phyloP scores from a whole-genome alignment of 352 stramenopile genomes.

The Globisporangium alternatum region DNA sequence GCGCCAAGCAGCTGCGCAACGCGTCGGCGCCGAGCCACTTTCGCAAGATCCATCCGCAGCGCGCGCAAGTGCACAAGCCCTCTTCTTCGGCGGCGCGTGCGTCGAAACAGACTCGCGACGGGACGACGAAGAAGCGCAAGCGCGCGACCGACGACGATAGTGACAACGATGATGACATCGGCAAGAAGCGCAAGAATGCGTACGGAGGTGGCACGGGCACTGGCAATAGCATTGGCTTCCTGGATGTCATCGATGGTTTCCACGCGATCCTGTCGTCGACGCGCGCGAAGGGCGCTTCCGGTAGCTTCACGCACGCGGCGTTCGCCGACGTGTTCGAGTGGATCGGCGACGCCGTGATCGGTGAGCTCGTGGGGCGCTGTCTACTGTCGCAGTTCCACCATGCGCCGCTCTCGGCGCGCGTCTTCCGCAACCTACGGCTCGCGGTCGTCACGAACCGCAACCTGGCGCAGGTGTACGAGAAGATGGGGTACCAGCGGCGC shows the following conservation, averaged over 20 bases:
- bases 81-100: not conserved
- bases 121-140: constrained; percentile 10
- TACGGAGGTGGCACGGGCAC: not conserved
- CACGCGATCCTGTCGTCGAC: constrained; percentile 25
- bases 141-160: constrained; percentile 4
- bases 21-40: constrained; percentile 6
- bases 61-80: not conserved
- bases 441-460: constrained; percentile 72
- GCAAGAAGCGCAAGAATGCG: constrained; percentile 10
- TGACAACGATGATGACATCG: not conserved
- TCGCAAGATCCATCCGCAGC: constrained; percentile 11
- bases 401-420: constrained; percentile 47
- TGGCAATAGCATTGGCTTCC: not conserved
- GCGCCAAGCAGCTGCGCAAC: constrained; percentile 9
- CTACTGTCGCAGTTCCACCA: constrained; percentile 63
- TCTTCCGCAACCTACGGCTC: constrained; percentile 67
- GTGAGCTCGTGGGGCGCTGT: constrained; percentile 64
- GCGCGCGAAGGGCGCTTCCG: not conserved
- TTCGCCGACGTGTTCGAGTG: constrained; percentile 72
- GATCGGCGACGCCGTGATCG: constrained; percentile 71
- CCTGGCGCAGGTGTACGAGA: constrained; percentile 58
- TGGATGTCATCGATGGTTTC: constrained; percentile 26
- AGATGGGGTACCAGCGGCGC: constrained; percentile 51
- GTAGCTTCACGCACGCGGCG: constrained; percentile 9
- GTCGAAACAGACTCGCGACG: not conserved